These are phyloP conservation scores for Dianthus caryophyllus DNA, from an alignment of 148 eudicot species.

Conservation along the genomic window DNA sequence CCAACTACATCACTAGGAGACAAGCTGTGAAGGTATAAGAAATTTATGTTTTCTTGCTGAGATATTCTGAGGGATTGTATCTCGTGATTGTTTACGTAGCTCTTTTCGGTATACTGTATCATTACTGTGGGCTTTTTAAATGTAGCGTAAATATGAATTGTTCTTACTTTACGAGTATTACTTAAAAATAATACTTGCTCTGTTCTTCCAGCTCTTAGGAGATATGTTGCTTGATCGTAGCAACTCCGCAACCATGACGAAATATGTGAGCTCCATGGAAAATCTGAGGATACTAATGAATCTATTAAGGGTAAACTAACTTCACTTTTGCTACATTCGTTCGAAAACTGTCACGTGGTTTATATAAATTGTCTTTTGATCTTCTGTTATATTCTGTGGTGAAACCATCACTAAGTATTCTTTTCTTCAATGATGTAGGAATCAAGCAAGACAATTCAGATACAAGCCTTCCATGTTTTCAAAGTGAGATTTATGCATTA, in stretches of 20 bases:
- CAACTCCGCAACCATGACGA: slow-evolving; percentile 69
- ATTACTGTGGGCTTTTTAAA: neutral
- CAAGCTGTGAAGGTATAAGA: slow-evolving; percentile 74
- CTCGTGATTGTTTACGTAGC: neutral
- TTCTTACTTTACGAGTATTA: neutral
- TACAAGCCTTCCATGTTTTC: slow-evolving; percentile 48
- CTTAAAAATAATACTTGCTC: neutral
- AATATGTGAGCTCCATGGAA: slow-evolving; percentile 66
- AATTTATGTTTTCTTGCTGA: neutral
- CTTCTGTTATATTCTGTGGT: neutral
- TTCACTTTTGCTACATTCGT: neutral
- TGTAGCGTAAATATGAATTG: neutral
- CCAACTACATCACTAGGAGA: slow-evolving; percentile 79
- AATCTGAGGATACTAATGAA: slow-evolving; percentile 81
- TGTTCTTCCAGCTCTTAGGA: slow-evolving; percentile 55
- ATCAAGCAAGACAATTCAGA: slow-evolving; percentile 45
- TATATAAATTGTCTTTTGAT: neutral
- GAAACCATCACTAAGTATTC: neutral
- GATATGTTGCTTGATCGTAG: slow-evolving; percentile 85
- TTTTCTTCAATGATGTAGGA: slow-evolving; percentile 31
- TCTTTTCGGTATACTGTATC: neutral
- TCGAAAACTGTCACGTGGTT: neutral
- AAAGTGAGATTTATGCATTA: slow-evolving; percentile 25
- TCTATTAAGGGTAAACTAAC: slow-evolving; percentile 56
- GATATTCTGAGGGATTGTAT: neutral